Evolutionary conservation across 108 stramenopile species (phyloP), one percentile per base, ranked within the genome.

Genomic region (Seminavis robusta): DNA sequence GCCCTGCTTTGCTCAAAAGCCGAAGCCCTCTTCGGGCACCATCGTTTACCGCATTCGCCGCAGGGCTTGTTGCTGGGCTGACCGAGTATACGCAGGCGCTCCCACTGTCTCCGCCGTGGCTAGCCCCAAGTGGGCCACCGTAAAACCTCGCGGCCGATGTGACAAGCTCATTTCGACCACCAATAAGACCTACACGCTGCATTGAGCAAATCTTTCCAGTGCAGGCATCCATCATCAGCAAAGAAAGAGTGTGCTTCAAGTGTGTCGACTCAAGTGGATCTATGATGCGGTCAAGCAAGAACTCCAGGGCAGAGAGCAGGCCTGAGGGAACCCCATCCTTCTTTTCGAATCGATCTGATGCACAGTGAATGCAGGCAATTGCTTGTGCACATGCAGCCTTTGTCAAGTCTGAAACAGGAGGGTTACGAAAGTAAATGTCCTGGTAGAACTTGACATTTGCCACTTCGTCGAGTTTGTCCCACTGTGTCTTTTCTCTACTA

Each of bases 171-270:
- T 73, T 78, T 11, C 81, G 60, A 6, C 83, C 80, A 23, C 69
- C 79, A 56, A 93, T 82, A 31, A 68, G 66, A 33, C 61, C 87
- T 37, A 86, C 88, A 50, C 91, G 61, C 65, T 93, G 91, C 67
- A 84, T 83, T 23, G 87, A 89, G 44, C 80, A 89, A 29, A 93
- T 80, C 54, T 82, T 89, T 30, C 91, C 87, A 6, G 85, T 74
- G 56, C 87, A 93, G 21, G 83, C 84, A 77, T 93, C 91, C 45
- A 87, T 54, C 91, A 93, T 93, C 15, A 93, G 72, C 27, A 74
- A 50, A 21, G 80, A 78, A 19, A 93, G 67, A 25, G 87, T 86
- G 15, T 89, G 81, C 24, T 67, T 25, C 27, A 24, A 15, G 24
- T 25, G 33, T 45, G 3, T 32, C 2, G 30, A 39, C 27, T 1